phyloP scores from a whole-genome alignment of 768 basidiomycete species.

The Lactarius indigo region DNA sequence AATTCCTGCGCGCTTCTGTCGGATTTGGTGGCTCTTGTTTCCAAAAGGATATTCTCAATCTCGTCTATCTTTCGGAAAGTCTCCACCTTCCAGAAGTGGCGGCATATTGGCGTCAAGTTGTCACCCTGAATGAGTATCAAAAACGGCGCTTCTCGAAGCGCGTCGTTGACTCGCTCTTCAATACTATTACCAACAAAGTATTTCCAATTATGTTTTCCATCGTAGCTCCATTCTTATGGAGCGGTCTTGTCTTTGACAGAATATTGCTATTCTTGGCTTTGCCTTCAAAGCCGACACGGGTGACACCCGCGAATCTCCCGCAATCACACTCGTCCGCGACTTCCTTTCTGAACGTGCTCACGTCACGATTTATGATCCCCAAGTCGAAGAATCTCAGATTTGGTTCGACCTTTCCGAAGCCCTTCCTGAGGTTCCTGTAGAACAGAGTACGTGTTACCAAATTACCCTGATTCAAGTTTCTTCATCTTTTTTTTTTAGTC shows the following conservation, averaged over 20 bases:
- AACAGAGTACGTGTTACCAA: slow-evolving; percentile 50
- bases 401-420: slow-evolving; percentile 76
- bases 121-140: slow-evolving; percentile 98
- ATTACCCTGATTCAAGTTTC: slow-evolving; percentile 7
- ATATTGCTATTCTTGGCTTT: slow-evolving; percentile 95
- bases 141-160: slow-evolving; percentile 93
- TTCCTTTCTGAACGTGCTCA: slow-evolving; percentile 88
- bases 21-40: slow-evolving; percentile 99
- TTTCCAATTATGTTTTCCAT: slow-evolving; percentile 23
- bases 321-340: slow-evolving; percentile 91
- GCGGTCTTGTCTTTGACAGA: slow-evolving; percentile 38
- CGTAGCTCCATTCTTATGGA: neutral
- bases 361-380: slow-evolving; percentile 89
- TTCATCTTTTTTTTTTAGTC: slow-evolving; percentile 45
- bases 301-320: slow-evolving; percentile 95
- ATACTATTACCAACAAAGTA: slow-evolving; percentile 94
- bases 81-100: slow-evolving; percentile 95
- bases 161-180: slow-evolving; percentile 97
- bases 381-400: slow-evolving; percentile 83
- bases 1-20: slow-evolving; percentile 92
- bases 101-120: slow-evolving; percentile 95
- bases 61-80: slow-evolving; percentile 95
- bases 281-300: slow-evolving; percentile 99
- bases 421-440: slow-evolving; percentile 57
- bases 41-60: slow-evolving; percentile 99